These are phyloP conservation scores for Saccharomyces pastorianus DNA, from an alignment of 1,139 yeast genomes.

Conservation along the genomic window DNA sequence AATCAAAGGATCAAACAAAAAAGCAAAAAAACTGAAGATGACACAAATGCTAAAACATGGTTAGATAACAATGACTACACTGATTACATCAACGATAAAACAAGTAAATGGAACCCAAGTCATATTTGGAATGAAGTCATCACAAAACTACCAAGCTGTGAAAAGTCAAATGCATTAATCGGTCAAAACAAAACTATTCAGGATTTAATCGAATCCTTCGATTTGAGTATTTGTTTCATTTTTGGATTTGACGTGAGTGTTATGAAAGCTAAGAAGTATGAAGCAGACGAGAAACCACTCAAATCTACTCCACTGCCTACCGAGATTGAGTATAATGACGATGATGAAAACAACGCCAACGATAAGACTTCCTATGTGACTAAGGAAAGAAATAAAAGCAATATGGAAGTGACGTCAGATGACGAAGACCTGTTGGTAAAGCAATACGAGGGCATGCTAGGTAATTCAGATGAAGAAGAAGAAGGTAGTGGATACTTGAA, in stretches of 20 bases:
- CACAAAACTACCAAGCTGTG: slow-evolving; percentile 31
- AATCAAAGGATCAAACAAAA: slow-evolving; percentile 8
- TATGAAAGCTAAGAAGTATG: not conserved
- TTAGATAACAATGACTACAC: slow-evolving; percentile 23
- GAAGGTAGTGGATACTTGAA: slow-evolving; percentile 27
- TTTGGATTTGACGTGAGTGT: slow-evolving; percentile 31
- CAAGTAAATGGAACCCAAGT: slow-evolving; percentile 36
- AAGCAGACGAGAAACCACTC: slow-evolving; percentile 11
- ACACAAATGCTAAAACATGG: slow-evolving; percentile 21
- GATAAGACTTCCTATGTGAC: slow-evolving; percentile 17
- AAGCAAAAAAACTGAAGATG: slow-evolving; percentile 4
- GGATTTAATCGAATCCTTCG: not conserved
- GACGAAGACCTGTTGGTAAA: slow-evolving; percentile 9
- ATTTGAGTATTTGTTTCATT: not conserved
- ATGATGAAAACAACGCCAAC: slow-evolving; percentile 20
- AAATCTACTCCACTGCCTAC: slow-evolving; percentile 2
- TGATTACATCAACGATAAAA: slow-evolving; percentile 23
- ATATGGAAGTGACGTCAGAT: slow-evolving; percentile 24
- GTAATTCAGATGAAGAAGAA: slow-evolving; percentile 43
- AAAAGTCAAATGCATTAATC: slow-evolving; percentile 30
- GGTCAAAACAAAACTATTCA: slow-evolving; percentile 20
- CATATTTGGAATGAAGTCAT: slow-evolving; percentile 44
- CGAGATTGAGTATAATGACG: slow-evolving; percentile 16
- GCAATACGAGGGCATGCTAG: slow-evolving; percentile 47
- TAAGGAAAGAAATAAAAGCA: slow-evolving; percentile 25